Evolutionary conservation across 306 rosid genomes (phyloP).

Genomic region (Malus sylvestris): DNA sequence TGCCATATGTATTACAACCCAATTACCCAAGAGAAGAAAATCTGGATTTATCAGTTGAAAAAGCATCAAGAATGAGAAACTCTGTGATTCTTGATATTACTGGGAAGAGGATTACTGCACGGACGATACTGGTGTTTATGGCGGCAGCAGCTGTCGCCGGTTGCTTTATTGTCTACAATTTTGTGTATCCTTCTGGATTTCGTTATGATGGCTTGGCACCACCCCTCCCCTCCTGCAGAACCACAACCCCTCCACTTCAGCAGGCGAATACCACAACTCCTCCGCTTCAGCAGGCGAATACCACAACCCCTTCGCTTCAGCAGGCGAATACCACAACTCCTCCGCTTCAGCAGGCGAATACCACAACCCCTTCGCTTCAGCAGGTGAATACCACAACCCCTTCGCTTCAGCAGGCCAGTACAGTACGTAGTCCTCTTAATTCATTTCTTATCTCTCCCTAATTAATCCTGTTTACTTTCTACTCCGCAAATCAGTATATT

Average conservation of each 20-base stretch:
- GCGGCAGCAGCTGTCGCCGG: background rate
- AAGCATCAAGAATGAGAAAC: background rate
- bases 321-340: background rate
- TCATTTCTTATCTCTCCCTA: background rate
- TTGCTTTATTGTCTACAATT: background rate
- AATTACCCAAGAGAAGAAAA: background rate
- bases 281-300: no score
- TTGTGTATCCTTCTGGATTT: background rate
- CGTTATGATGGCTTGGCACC: background rate
- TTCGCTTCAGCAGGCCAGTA: no score
- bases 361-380: no score
- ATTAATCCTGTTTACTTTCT: background rate
- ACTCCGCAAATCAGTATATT: background rate
- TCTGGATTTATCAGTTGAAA: background rate
- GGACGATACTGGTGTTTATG: background rate
- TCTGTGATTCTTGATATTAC: background rate
- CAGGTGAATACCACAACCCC: no score
- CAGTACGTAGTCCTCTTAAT: background rate
- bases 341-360: no score
- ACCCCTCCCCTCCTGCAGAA: background rate
- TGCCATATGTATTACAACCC: background rate
- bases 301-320: no score
- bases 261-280: no score
- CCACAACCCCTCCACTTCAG: background rate
- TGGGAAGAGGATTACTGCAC: background rate